Base-by-base conservation (phyloP, 345 rosid species). In the Eucalyptus sp. region DNA sequence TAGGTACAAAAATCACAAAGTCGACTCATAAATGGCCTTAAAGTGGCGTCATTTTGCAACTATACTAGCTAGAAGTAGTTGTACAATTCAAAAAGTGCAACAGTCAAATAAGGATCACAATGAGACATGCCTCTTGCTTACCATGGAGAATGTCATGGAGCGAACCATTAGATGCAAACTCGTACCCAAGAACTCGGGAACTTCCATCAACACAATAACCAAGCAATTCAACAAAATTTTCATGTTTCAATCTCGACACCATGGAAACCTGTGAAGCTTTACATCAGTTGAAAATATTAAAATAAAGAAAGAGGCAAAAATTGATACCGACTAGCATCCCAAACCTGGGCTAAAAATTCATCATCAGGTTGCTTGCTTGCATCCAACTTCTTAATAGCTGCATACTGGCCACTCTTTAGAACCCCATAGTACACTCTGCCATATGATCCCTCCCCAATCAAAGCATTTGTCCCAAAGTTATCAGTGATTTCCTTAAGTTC, bases 91-190 rank as follows among this genome's bases (percentile, higher is more conserved):
- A 76, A 33, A 76, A 20, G 29, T 20, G 46, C 84, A 41, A 41
- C 84, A 37, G 84, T 22, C 5, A 20, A 76, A 76, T 64, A 76
- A 76, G 84, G 48, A 76, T 22, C 48, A 76, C 27, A 41, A 41
- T 20, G 48, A 37, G 68, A 16, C 68, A 50, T 52, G 66, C 48
- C 44, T 37, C 60, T 10, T 20, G 86, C 92, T 90, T 91, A 95
- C 98, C 99, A 90, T 96, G 99, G 87, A 97, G 97, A 92, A 96
- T 92, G 84, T 97, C 99, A 91, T 97, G 98, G 90, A 97, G 99
- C 90, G 99, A 97, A 86, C 99, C 99, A 92, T 95, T 96, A 76
- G 99, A 94, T 86, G 99, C 99, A 92, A 93, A 94, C 92, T 97
- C 97, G 90, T 96, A 97, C 49, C 94, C 97, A 64, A 97, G 98